These are phyloP conservation scores for Citrus medica DNA, from an alignment of 345 rosid genomes.

Conservation along the genomic window DNA sequence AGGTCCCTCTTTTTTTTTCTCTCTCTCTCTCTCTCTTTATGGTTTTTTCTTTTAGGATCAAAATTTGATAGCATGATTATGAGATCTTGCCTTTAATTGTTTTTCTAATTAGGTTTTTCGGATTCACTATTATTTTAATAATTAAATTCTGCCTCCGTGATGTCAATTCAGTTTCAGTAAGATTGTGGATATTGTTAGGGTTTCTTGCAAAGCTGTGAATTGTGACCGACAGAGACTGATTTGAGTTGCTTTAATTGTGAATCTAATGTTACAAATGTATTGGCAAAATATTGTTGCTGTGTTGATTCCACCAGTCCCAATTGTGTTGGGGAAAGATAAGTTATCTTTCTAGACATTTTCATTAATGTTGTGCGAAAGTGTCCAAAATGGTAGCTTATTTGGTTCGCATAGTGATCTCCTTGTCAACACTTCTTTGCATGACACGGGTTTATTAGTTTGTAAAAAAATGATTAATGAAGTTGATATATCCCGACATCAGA, in stretches of 20 bases:
- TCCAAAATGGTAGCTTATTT: neutral
- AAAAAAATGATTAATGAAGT: neutral
- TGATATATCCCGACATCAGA: neutral
- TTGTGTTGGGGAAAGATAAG: neutral
- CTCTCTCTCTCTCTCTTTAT: neutral
- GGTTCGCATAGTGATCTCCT: neutral
- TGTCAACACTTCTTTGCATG: neutral
- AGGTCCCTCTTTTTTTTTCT: slow-evolving; percentile 37
- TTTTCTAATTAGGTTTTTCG: neutral
- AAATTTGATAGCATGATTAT: neutral
- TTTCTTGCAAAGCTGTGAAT: neutral
- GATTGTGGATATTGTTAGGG: neutral
- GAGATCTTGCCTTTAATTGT: slow-evolving; percentile 1
- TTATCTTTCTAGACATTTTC: too few relatives aligned
- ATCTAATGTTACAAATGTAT: neutral
- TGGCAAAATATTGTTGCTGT: neutral
- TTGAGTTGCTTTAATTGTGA: neutral
- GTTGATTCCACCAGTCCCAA: neutral
- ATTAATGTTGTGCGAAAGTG: neutral
- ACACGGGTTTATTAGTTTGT: neutral
- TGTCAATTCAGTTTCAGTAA: neutral
- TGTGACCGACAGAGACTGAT: neutral
- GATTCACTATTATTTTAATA: neutral
- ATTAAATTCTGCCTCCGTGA: neutral
- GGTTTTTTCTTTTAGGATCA: neutral